These are phyloP conservation scores for Mucor irregularis DNA, from an alignment of 371 early-diverging fungal species.

Conservation along the genomic window DNA sequence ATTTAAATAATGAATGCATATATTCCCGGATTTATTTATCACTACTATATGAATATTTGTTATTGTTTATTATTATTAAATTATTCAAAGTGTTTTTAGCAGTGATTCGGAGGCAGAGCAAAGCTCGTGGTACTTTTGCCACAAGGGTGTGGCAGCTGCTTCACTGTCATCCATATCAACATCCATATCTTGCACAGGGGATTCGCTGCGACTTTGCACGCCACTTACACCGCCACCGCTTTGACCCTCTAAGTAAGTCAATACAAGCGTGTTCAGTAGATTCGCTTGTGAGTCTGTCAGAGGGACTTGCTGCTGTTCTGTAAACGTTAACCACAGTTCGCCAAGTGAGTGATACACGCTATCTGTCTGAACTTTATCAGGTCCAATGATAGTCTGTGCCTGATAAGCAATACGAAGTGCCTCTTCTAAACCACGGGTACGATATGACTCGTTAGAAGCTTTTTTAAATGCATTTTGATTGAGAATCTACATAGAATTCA, in stretches of 20 bases:
- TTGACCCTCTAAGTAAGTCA: conserved; percentile 43
- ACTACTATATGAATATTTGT: not conserved
- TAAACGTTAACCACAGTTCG: conserved; percentile 38
- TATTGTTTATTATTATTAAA: conserved; percentile 2
- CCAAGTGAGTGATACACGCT: conserved; percentile 26
- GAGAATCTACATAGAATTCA: conserved; percentile 15
- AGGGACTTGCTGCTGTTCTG: conserved; percentile 18
- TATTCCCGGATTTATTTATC: not conserved
- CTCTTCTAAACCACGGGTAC: conserved; percentile 42
- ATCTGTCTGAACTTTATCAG: conserved; percentile 27
- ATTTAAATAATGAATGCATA: not conserved
- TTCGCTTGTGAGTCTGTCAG: conserved; percentile 30
- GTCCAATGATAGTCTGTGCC: conserved; percentile 40
- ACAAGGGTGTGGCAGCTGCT: not conserved
- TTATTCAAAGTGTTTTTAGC: not conserved
- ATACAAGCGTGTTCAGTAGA: conserved; percentile 37
- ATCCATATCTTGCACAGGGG: not conserved
- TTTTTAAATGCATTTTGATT: conserved; percentile 30
- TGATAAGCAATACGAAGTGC: conserved; percentile 35
- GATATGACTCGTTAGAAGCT: conserved; percentile 31
- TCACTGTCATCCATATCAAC: not conserved
- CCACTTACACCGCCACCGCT: not conserved
- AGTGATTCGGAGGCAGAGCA: not conserved
- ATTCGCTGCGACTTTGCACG: not conserved
- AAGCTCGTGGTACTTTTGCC: conserved; percentile 13